Base-by-base conservation (phyloP, 2,329 filamentous ascomycete genomes). In the Sporothrix luriei region DNA sequence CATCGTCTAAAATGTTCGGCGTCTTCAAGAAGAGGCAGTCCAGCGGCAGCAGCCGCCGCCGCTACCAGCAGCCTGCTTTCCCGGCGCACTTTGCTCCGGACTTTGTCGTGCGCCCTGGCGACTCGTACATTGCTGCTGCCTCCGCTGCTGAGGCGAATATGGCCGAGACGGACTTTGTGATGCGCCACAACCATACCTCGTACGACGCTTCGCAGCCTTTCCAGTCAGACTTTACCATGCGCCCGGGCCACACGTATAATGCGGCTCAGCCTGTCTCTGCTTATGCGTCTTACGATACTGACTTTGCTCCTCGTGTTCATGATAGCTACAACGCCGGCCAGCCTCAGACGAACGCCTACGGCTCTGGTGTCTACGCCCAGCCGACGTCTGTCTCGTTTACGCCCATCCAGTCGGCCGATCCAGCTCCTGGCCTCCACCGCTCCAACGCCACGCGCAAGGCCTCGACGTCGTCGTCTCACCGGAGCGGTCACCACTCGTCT, bases 211-310 rank as follows among this genome's bases (percentile, higher is more conserved):
- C 54, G 13, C 54, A 59, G 16, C 54, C 14, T 3, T 59, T 59
- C 29, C 54, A 59, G 29, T 14, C 54, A 9, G 54, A 59, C 54
- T 59, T 59, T 46, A 38, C 40, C n/a, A 26, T 26, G n/a, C 59
- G 59, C 21, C 59, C 38, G n/a, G 59, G 59, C 59, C 59, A 48
- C n/a, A 62, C 59, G 4, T 62, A 62, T 38, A 24, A 62, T 21
- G 59, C 59, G 24, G n/a, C 21, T 5, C n/a, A 24, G n/a, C 51
- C 51, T 11, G 21, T 19, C 38, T 26, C 7, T n/a, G 21, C 1
- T 3, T 11, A 5, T 38, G 6, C 13, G 10, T 9, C 14, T 9
- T 33, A 33, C 16, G 19, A 26, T 5, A 33, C 26, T 19, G 54
- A 57, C 54, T 57, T 57, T 57, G 54, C 54, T 57, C 54, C 54